phyloP scores from a whole-genome alignment of 176 grass and related monocot genomes.

The Pontederia paniculata region DNA sequence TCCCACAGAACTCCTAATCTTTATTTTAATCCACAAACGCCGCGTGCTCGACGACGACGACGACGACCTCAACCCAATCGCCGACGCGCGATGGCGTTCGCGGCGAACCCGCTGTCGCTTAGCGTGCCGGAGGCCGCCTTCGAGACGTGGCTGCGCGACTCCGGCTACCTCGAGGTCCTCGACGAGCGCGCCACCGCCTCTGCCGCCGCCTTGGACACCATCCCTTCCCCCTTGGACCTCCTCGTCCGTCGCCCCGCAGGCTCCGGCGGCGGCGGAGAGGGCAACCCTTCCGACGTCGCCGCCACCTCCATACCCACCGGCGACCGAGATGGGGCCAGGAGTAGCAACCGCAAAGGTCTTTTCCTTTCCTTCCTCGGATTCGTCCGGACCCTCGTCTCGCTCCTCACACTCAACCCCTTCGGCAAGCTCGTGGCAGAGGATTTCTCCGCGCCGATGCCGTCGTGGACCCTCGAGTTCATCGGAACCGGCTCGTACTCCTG shows the following conservation, averaged over 20 bases:
- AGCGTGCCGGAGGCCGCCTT: constrained; percentile 74
- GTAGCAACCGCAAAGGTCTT: not conserved
- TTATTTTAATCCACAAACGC: too few relatives aligned
- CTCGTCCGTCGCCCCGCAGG: not conserved
- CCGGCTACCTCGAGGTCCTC: constrained; percentile 82
- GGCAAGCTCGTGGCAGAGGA: constrained; percentile 40
- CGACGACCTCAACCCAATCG: too few relatives aligned
- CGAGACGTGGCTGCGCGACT: constrained; percentile 87
- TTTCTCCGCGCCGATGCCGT: constrained; percentile 50
- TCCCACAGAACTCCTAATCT: too few relatives aligned
- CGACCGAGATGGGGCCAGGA: not conserved
- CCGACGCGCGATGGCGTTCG: constrained; percentile 33
- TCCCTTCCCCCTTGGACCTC: constrained; percentile 5
- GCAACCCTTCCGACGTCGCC: not conserved
- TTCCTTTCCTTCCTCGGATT: constrained; percentile 30
- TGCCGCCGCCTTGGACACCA: not conserved
- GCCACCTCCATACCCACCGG: constrained; percentile 5
- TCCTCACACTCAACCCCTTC: constrained; percentile 80
- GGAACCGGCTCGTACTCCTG: constrained; percentile 57
- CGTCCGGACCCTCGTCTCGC: constrained; percentile 56
- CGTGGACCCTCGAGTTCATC: constrained; percentile 72
- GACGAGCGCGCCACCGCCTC: constrained; percentile 35
- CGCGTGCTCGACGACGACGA: too few relatives aligned
- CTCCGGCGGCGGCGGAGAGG: not conserved
- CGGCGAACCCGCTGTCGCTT: constrained; percentile 60